Conservation (phyloP, 2,329 filamentous ascomycete genomes). For the Fusarium citri region DNA sequence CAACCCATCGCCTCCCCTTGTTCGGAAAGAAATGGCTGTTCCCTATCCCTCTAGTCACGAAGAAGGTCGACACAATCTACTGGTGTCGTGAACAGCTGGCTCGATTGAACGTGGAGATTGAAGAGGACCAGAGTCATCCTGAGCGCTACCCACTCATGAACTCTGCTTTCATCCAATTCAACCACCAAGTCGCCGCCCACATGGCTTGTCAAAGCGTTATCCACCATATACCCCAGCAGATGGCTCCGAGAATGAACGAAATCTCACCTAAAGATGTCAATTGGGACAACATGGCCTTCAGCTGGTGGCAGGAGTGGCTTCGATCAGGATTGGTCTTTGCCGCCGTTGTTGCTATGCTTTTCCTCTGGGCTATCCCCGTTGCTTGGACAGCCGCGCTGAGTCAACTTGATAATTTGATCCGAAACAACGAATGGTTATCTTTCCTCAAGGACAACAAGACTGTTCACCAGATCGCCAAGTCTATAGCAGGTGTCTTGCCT, state of each 20-base stretch:
- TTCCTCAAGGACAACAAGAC: conserved; percentile 72
- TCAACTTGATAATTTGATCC: conserved; percentile 78
- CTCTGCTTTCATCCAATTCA: conserved; percentile 98
- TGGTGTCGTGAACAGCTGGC: conserved; percentile 89
- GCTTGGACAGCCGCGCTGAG: conserved; percentile 87
- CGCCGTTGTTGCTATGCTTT: conserved; percentile 78
- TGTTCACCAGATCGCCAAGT: conserved; percentile 70
- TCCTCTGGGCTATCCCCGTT: conserved; percentile 92
- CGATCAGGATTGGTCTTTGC: conserved; percentile 74
- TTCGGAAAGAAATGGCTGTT: conserved; percentile 77
- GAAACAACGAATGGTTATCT: conserved; percentile 72
- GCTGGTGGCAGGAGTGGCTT: conserved; percentile 91
- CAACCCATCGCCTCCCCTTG: conserved; percentile 80
- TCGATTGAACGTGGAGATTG: conserved; percentile 89
- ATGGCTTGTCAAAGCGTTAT: conserved; percentile 96
- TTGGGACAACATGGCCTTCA: conserved; percentile 97
- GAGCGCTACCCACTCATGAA: conserved; percentile 93
- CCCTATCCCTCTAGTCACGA: conserved; percentile 80
- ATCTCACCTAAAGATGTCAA: conserved; percentile 92
- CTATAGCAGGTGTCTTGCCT: conserved; percentile 87
- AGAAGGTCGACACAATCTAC: conserved; percentile 95
- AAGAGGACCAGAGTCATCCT: conserved; percentile 85
- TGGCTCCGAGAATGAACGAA: conserved; percentile 93
- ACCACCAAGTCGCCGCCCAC: conserved; percentile 95
- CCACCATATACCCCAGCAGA: conserved; percentile 91